A percentile compares a stretch with the other conserved stretches of the same genome.
phyloP scores from a whole-genome alignment of 805 yeast species.

The Yamadazyma scolyti region DNA sequence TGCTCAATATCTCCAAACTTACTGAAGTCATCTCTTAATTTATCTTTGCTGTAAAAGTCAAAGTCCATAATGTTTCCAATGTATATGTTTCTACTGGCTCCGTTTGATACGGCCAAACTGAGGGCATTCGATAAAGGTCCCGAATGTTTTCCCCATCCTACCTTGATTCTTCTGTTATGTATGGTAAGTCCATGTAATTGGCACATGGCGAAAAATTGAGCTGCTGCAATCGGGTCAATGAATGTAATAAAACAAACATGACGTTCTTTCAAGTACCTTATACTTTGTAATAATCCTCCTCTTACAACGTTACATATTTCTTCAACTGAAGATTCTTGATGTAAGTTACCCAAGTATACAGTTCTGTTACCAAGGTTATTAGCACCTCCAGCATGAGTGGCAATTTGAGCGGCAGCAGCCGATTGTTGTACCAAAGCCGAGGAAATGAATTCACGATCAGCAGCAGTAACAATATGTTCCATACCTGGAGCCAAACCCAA shows the following conservation, averaged over 20 bases:
- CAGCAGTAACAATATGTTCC: constrained; percentile 73
- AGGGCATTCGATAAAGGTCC: constrained; percentile 88
- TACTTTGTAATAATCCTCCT: constrained; percentile 87
- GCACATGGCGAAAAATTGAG: constrained; percentile 93
- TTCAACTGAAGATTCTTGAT: constrained; percentile 82
- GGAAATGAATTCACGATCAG: constrained; percentile 61
- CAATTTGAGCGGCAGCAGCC: constrained; percentile 97
- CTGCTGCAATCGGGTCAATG: constrained; percentile 95
- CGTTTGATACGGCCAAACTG: constrained; percentile 85
- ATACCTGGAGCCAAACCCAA: constrained; percentile 86
- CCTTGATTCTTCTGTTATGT: constrained; percentile 80
- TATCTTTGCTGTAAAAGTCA: constrained; percentile 50
- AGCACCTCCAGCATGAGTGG: constrained; percentile 91
- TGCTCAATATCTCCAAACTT: constrained; percentile 94
- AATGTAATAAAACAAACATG: constrained; percentile 94
- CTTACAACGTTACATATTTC: constrained; percentile 95
- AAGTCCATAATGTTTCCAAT: constrained; percentile 63
- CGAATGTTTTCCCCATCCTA: constrained; percentile 97
- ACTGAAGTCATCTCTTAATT: constrained; percentile 68
- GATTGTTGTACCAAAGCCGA: constrained; percentile 86
- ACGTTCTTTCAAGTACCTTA: constrained; percentile 75
- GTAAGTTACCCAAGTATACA: constrained; percentile 85
- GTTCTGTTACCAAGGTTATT: constrained; percentile 91
- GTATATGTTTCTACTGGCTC: constrained; percentile 91
- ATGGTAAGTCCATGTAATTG: constrained; percentile 85